Percentiles rank a stretch among this genome's conserved stretches.
Evolutionary conservation across 441 rosid genomes (phyloP).

Genomic region (Aquilaria agallochum): DNA sequence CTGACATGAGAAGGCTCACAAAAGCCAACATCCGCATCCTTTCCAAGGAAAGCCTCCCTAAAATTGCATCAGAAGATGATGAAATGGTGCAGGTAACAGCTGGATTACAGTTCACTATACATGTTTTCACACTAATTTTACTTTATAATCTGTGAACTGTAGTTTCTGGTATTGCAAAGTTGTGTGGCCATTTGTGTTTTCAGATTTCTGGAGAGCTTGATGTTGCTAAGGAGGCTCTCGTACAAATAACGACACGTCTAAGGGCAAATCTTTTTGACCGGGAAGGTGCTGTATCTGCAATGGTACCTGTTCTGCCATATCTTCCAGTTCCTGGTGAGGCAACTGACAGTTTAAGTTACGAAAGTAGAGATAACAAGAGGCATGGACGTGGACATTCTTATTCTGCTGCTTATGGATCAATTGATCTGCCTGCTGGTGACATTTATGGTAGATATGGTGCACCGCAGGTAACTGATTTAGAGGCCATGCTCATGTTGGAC

Average conservation of each 20-base stretch:
- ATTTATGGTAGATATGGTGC: conserved; percentile 72
- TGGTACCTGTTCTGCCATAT: conserved; percentile 83
- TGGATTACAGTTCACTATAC: conserved; percentile 1
- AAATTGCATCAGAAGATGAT: conserved; percentile 86
- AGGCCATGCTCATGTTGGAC: neutral
- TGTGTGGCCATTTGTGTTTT: neutral
- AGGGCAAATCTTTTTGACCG: conserved; percentile 89
- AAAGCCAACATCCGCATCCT: conserved; percentile 92
- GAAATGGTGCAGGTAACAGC: conserved; percentile 92
- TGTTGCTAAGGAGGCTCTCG: conserved; percentile 91
- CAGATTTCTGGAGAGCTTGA: conserved; percentile 96
- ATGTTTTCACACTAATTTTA: conserved; percentile 8
- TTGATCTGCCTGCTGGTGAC: conserved; percentile 53
- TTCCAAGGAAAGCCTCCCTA: conserved; percentile 86
- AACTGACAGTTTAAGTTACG: conserved; percentile 48
- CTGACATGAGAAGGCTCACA: conserved; percentile 85
- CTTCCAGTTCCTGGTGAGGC: conserved; percentile 71
- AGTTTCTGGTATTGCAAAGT: conserved; percentile 2
- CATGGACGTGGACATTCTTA: conserved; percentile 64
- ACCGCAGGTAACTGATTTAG: conserved; percentile 41
- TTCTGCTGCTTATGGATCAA: conserved; percentile 68
- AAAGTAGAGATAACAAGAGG: conserved; percentile 75
- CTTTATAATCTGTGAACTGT: neutral
- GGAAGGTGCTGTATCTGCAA: conserved; percentile 74
- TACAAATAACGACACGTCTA: conserved; percentile 69